Conservation (phyloP, 2,329 filamentous ascomycete genomes). For the Zalaria obscura region DNA sequence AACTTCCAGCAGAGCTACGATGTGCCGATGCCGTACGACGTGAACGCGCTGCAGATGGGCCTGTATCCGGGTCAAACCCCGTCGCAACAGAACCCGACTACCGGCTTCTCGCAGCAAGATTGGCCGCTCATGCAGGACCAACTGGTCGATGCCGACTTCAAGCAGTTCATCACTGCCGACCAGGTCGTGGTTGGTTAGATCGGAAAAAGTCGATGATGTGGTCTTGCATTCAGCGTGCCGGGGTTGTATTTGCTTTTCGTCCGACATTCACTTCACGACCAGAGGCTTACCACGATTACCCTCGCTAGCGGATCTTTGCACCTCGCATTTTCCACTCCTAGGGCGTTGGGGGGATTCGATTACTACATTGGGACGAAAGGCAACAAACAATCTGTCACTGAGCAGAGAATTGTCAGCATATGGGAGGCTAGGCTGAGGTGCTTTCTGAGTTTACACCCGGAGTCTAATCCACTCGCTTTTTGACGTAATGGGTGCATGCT, state of each 20-base stretch:
- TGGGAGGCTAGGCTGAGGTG: too few species aligned
- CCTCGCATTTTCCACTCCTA: not conserved
- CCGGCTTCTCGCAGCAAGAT: not conserved
- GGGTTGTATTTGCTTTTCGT: conserved; percentile 1
- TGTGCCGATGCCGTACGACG: not conserved
- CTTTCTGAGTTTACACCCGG: too few species aligned
- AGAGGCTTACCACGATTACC: not conserved
- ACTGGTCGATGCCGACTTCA: conserved; percentile 16
- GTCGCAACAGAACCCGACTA: not conserved
- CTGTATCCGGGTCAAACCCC: not conserved
- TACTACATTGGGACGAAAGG: too few species aligned
- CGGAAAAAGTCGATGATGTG: conserved; percentile 3
- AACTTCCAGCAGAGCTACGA: not conserved
- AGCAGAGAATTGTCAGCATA: too few species aligned
- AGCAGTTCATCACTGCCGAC: conserved; percentile 13
- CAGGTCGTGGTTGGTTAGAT: not conserved
- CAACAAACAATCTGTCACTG: too few species aligned
- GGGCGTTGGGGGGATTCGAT: too few species aligned
- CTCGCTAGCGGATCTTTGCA: not conserved
- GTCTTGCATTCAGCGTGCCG: not conserved
- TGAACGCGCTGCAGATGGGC: not conserved
- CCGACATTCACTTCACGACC: not conserved
- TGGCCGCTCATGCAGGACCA: conserved; percentile 5
- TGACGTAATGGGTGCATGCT: too few species aligned
- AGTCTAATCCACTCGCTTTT: too few species aligned